Conservation (phyloP, 169 alveolate genomes). For the Cryptosporidium bovis region DNA sequence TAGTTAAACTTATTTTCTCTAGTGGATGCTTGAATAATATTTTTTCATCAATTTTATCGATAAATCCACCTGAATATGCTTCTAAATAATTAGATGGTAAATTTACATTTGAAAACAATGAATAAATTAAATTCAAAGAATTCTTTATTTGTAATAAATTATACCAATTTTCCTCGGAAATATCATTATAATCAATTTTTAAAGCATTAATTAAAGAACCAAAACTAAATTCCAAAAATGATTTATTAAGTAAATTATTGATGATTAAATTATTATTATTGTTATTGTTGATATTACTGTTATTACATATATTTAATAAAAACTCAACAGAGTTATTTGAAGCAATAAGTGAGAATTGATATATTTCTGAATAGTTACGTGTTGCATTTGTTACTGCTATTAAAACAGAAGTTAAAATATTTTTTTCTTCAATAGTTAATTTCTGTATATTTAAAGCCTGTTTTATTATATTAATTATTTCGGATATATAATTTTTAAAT, state of each 20-base stretch:
- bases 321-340: not conserved
- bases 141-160: constrained; percentile 11
- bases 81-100: constrained; percentile 10
- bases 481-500: not conserved
- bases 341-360: constrained; percentile 10
- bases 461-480: constrained; percentile 9
- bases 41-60: not conserved
- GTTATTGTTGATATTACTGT: not conserved
- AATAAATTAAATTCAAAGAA: constrained; percentile 2
- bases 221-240: not conserved
- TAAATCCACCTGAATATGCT: constrained; percentile 45
- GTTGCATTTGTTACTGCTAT: constrained; percentile 30
- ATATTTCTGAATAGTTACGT: constrained; percentile 9
- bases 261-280: not conserved
- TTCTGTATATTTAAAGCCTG: not conserved
- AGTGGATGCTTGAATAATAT: constrained; percentile 23
- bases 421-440: constrained; percentile 27
- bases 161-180: not conserved
- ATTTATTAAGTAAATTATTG: too few relatives aligned
- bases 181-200: not conserved
- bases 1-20: not conserved
- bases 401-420: not conserved
- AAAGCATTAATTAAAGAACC: constrained; percentile 1
- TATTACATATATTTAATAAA: not conserved
- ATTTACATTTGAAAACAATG: constrained; percentile 13